A percentile compares a stretch with the other conserved stretches of the same genome.
phyloP scores from a whole-genome alignment of 116 monocot genomes.

The Zostera marina region DNA sequence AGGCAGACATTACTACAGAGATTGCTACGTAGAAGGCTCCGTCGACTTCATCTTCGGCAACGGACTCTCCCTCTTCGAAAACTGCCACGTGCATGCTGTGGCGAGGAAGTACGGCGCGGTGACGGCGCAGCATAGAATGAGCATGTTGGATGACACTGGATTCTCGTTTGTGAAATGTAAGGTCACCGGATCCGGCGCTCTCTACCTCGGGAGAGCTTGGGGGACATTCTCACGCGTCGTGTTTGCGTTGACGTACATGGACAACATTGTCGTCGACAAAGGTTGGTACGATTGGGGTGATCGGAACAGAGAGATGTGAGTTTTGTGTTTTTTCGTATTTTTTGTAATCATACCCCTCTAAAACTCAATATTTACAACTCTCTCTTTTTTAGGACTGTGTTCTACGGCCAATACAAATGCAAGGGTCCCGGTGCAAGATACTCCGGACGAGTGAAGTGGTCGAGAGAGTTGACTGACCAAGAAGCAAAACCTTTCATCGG shows the following conservation, averaged over 20 bases:
- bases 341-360: not conserved
- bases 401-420: constrained; percentile 98
- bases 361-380: not conserved
- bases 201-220: constrained; percentile 90
- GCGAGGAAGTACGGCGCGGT: constrained; percentile 58
- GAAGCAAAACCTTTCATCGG: constrained; percentile 93
- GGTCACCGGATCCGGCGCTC: constrained; percentile 83
- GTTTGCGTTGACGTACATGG: constrained; percentile 94
- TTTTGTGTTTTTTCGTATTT: too few species aligned
- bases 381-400: constrained; percentile 58
- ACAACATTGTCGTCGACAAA: constrained; percentile 63
- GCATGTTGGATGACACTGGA: constrained; percentile 81
- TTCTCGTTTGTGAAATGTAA: constrained; percentile 91
- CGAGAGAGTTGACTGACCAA: constrained; percentile 83
- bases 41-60: constrained; percentile 98
- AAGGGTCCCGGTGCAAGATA: constrained; percentile 59
- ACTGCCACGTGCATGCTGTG: constrained; percentile 66
- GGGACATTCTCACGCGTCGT: constrained; percentile 89
- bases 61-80: constrained; percentile 85
- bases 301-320: constrained; percentile 73
- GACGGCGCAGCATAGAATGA: constrained; percentile 87
- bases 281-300: constrained; percentile 98
- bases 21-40: constrained; percentile 96
- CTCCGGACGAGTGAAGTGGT: constrained; percentile 64
- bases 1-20: constrained; percentile 93